Evolutionary conservation across 2,329 filamentous ascomycete species (phyloP).

Genomic region (Tetracladium maxilliforme): DNA sequence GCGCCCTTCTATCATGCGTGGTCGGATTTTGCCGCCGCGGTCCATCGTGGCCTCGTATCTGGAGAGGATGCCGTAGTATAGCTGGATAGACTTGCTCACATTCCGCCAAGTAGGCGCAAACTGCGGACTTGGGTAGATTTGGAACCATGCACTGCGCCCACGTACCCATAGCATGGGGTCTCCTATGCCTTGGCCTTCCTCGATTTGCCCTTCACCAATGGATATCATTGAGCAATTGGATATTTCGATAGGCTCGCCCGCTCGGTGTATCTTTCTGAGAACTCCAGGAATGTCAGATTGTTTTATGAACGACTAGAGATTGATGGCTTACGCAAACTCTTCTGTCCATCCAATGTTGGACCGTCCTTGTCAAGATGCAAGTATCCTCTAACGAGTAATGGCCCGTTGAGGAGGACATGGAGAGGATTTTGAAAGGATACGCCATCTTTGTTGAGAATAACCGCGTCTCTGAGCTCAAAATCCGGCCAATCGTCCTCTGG

Average conservation of each 20-base stretch:
- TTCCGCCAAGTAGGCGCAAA: too few species aligned
- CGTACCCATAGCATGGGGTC: too few species aligned
- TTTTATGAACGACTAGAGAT: too few species aligned
- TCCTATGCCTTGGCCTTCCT: conserved; percentile 1
- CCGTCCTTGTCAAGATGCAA: conserved; percentile 34
- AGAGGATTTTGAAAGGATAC: conserved; percentile 44
- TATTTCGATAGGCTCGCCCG: conserved; percentile 4
- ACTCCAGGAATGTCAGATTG: not conserved
- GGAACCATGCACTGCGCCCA: too few species aligned
- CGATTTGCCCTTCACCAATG: conserved; percentile 19
- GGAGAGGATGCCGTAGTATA: too few species aligned
- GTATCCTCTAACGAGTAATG: conserved; percentile 44
- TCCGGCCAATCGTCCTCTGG: conserved; percentile 42
- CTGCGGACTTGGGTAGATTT: too few species aligned
- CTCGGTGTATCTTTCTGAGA: too few species aligned
- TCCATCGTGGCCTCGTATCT: too few species aligned
- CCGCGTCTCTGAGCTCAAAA: conserved; percentile 45
- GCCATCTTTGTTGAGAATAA: conserved; percentile 39
- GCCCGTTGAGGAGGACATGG: conserved; percentile 40
- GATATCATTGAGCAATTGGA: not conserved
- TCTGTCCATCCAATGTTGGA: conserved; percentile 21
- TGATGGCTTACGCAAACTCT: too few species aligned
- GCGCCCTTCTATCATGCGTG: not conserved
- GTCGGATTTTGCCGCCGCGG: too few species aligned
- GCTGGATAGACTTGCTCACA: too few species aligned